A percentile compares a stretch with the other conserved stretches of the same genome.
These are phyloP conservation scores for Poterioochromonas sp. DNA, from an alignment of 352 stramenopile genomes.

Conservation along the genomic window DNA sequence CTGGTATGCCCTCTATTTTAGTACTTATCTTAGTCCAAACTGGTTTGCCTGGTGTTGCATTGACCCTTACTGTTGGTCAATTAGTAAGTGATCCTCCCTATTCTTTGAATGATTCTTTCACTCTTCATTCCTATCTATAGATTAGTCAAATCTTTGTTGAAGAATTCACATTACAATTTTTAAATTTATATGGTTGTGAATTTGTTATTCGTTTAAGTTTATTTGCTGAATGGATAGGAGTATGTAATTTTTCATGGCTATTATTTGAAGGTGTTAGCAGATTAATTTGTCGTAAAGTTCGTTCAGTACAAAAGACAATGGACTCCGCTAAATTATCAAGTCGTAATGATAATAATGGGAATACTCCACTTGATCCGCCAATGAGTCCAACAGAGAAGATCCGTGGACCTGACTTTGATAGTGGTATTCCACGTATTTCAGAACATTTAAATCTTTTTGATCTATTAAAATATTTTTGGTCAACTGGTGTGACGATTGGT, in stretches of 20 bases:
- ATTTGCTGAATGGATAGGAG: conserved; percentile 18
- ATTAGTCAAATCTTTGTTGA: conserved; percentile 34
- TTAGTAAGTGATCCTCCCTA: conserved; percentile 21
- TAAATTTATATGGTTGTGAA: conserved; percentile 31
- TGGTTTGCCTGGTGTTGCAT: conserved; percentile 15
- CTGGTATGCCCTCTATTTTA: background rate
- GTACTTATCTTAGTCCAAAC: conserved; percentile 19
- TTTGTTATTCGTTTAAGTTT: conserved; percentile 26
- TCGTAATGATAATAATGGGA: background rate
- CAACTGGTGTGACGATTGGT: conserved; percentile 21
- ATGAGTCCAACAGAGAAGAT: conserved; percentile 4
- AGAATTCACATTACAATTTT: conserved; percentile 31
- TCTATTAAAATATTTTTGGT: conserved; percentile 19
- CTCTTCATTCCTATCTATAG: background rate
- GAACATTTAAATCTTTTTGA: conserved; percentile 5
- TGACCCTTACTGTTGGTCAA: conserved; percentile 29
- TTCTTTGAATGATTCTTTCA: background rate
- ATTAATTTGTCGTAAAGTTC: conserved; percentile 17
- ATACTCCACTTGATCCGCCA: background rate
- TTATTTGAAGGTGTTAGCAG: conserved; percentile 2
- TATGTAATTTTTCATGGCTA: conserved; percentile 30
- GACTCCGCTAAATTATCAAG: background rate
- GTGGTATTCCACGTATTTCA: background rate
- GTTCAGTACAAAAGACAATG: conserved; percentile 4
- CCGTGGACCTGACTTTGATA: conserved; percentile 9